These are phyloP conservation scores for Coemansia sp. DNA, from an alignment of 192 early-diverging fungal species.

Conservation along the genomic window DNA sequence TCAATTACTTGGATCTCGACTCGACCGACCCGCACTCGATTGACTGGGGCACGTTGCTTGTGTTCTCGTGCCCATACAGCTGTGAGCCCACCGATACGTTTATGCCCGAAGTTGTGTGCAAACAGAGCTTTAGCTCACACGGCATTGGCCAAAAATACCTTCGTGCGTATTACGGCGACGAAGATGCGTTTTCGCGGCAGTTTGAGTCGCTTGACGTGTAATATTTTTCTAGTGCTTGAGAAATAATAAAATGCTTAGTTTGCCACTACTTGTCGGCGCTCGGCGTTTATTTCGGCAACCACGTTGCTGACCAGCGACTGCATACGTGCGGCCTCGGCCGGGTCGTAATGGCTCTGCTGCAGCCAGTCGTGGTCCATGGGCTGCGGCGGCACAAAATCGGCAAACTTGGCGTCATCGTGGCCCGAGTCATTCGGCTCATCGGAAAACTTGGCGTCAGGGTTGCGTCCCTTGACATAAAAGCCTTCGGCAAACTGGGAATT, in stretches of 20 bases:
- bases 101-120: conserved; percentile 65
- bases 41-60: conserved; percentile 88
- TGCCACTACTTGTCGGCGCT: conserved; percentile 20
- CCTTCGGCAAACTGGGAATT: neutral
- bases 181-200: conserved; percentile 36
- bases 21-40: conserved; percentile 66
- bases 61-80: conserved; percentile 84
- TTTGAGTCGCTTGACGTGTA: conserved; percentile 36
- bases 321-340: conserved; percentile 49
- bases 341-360: conserved; percentile 31
- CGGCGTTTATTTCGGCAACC: conserved; percentile 51
- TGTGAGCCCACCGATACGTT: conserved; percentile 57
- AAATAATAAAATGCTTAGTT: conserved; percentile 1
- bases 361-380: conserved; percentile 44
- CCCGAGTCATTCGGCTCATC: neutral
- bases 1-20: conserved; percentile 76
- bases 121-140: conserved; percentile 82
- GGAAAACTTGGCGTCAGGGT: neutral
- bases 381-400: conserved; percentile 39
- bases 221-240: neutral
- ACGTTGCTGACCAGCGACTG: conserved; percentile 42
- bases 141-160: conserved; percentile 62
- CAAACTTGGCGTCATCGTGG: conserved; percentile 8
- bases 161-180: conserved; percentile 42
- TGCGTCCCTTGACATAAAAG: neutral